Conservation (phyloP, 1,284 basidiomycete genomes). For the Termitomyces sp. region DNA sequence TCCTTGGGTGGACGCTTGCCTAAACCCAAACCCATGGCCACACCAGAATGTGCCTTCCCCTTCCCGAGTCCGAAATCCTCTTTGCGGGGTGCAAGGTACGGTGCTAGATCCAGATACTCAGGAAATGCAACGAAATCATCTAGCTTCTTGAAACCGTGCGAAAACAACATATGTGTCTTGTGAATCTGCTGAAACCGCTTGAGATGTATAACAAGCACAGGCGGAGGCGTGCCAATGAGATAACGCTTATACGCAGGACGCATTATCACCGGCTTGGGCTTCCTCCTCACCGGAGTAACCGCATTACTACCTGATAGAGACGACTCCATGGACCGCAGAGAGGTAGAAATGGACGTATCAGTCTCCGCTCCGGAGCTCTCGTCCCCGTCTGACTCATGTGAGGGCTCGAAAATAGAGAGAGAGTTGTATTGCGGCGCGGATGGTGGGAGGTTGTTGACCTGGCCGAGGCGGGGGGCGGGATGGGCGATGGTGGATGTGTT, state of each 20-base stretch:
- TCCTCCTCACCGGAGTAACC: slow-evolving; percentile 19
- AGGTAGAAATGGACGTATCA: slow-evolving; percentile 37
- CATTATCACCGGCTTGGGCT: slow-evolving; percentile 60
- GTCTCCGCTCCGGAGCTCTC: slow-evolving; percentile 45
- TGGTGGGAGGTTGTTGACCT: slow-evolving; percentile 23
- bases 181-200: slow-evolving; percentile 86
- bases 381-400: slow-evolving; percentile 25
- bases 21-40: slow-evolving; percentile 12
- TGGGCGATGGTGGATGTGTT: slow-evolving; percentile 6
- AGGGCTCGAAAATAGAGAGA: slow-evolving; percentile 18
- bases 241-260: slow-evolving; percentile 91
- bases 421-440: slow-evolving; percentile 18
- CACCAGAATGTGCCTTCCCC: slow-evolving; percentile 20
- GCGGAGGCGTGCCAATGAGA: slow-evolving; percentile 82
- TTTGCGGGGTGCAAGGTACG: slow-evolving; percentile 80
- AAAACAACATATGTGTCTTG: slow-evolving; percentile 48
- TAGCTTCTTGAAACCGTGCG: slow-evolving; percentile 74
- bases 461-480: slow-evolving; percentile 14
- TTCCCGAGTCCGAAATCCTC: slow-evolving; percentile 59
- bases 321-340: slow-evolving; percentile 29
- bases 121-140: slow-evolving; percentile 90
- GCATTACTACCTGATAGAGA: slow-evolving; percentile 8
- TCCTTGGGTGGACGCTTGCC: slow-evolving; percentile 24
- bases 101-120: slow-evolving; percentile 76
- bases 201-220: slow-evolving; percentile 86